Evolutionary conservation across 2,329 filamentous ascomycete species (phyloP).

Genomic region (Fusarium pseudonygamai): DNA sequence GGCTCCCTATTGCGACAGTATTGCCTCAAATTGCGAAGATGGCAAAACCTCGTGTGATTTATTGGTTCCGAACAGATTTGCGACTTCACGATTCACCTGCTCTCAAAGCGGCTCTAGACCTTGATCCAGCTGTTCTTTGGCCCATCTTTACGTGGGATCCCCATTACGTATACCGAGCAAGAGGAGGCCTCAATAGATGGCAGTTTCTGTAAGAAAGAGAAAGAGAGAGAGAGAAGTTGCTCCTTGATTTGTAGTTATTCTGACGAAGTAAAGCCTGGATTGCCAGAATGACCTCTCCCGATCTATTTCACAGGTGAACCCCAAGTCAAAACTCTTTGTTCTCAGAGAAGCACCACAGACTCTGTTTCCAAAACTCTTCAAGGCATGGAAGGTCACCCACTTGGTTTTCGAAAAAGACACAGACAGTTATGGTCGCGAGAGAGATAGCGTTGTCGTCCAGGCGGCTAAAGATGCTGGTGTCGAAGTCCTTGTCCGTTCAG

Average conservation of each 20-base stretch:
- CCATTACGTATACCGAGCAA: conserved; percentile 78
- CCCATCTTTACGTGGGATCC: conserved; percentile 85
- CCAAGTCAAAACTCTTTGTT: conserved; percentile 75
- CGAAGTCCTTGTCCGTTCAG: conserved; percentile 69
- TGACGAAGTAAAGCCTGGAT: conserved; percentile 63
- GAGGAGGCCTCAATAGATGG: conserved; percentile 78
- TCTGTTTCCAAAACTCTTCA: conserved; percentile 76
- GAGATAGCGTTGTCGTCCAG: conserved; percentile 68
- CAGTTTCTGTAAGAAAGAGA: conserved; percentile 66
- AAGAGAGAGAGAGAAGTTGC: background rate
- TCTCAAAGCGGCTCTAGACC: conserved; percentile 74
- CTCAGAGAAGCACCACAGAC: conserved; percentile 78
- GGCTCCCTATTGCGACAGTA: background rate
- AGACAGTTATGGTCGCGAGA: conserved; percentile 73
- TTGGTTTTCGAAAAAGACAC: conserved; percentile 83
- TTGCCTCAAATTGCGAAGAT: conserved; percentile 30
- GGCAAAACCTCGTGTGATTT: conserved; percentile 64
- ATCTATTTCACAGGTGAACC: conserved; percentile 74
- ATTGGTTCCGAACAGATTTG: conserved; percentile 83
- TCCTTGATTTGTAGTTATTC: background rate
- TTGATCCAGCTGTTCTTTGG: conserved; percentile 74
- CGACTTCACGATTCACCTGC: conserved; percentile 82
- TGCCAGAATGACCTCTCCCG: conserved; percentile 76
- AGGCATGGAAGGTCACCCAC: conserved; percentile 77
- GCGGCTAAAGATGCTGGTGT: conserved; percentile 73